These are phyloP conservation scores for Tuber magnatum DNA, from an alignment of 495 filamentous ascomycete species.

Conservation along the genomic window DNA sequence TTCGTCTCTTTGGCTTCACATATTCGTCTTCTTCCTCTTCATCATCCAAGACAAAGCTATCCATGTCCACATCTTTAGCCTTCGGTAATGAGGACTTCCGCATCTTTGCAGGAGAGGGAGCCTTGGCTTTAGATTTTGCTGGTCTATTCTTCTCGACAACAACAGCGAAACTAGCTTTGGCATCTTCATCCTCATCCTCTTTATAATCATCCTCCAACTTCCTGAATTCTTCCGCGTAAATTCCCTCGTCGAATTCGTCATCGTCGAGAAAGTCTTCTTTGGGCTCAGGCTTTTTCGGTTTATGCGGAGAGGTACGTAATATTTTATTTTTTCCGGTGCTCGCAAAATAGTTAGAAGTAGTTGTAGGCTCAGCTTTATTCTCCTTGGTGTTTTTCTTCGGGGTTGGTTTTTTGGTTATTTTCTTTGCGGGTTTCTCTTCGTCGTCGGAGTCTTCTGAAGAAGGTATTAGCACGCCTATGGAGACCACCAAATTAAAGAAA, in stretches of 20 bases:
- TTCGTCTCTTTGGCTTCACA: slow-evolving; percentile 41
- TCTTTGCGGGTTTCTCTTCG: slow-evolving; percentile 34
- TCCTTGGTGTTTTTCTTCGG: slow-evolving; percentile 19
- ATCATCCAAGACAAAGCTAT: slow-evolving; percentile 7
- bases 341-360: slow-evolving; percentile 33
- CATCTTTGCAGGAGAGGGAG: slow-evolving; percentile 46
- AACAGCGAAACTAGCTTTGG: slow-evolving; percentile 6
- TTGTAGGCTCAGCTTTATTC: slow-evolving; percentile 32
- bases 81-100: slow-evolving; percentile 45
- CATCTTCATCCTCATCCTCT: slow-evolving; percentile 36
- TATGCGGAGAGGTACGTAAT: slow-evolving; percentile 33
- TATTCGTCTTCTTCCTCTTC: slow-evolving; percentile 20
- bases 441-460: slow-evolving; percentile 38
- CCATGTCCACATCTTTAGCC: slow-evolving; percentile 32
- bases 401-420: slow-evolving; percentile 20
- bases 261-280: slow-evolving; percentile 36
- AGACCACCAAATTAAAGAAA: background rate
- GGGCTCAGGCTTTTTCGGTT: slow-evolving; percentile 29
- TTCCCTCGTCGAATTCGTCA: slow-evolving; percentile 37
- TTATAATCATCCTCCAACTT: slow-evolving; percentile 39
- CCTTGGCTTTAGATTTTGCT: slow-evolving; percentile 41
- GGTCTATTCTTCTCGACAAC: slow-evolving; percentile 19
- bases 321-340: slow-evolving; percentile 37
- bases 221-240: slow-evolving; percentile 38
- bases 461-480: slow-evolving; percentile 4